These are phyloP conservation scores for Phaeosphaeria sp. DNA, from an alignment of 2,329 filamentous ascomycete genomes.

Conservation along the genomic window DNA sequence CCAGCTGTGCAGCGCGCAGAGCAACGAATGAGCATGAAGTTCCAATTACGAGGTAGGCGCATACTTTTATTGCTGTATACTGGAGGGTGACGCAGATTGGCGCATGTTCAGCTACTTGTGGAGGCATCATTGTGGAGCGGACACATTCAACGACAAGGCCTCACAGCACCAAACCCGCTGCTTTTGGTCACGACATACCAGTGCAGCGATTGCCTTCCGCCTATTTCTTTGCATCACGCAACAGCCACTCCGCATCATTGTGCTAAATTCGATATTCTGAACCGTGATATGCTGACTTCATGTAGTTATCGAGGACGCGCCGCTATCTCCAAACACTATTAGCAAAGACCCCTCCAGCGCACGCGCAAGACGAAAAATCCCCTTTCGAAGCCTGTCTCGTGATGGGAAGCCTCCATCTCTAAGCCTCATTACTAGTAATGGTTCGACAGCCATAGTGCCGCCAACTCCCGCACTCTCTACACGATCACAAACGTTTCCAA, in stretches of 20 bases:
- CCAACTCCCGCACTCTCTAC: conserved; percentile 26
- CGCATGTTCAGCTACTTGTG: not conserved
- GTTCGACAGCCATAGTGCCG: conserved; percentile 45
- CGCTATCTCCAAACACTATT: conserved; percentile 16
- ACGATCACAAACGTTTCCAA: conserved; percentile 14
- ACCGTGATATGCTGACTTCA: conserved; percentile 8
- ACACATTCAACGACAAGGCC: not conserved
- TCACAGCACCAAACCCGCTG: not conserved
- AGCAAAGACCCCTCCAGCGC: conserved; percentile 26
- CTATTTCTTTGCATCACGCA: not conserved
- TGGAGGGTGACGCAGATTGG: not conserved
- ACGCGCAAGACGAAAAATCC: conserved; percentile 33
- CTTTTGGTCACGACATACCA: not conserved
- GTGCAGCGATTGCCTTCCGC: not conserved
- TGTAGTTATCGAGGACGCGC: conserved; percentile 19
- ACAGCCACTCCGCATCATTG: not conserved
- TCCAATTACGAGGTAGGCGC: conserved; percentile 45
- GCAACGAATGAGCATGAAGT: conserved; percentile 37
- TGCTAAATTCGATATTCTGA: not conserved
- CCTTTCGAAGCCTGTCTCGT: conserved; percentile 43
- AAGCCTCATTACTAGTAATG: conserved; percentile 45
- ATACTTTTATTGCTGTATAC: not conserved
- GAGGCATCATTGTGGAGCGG: not conserved
- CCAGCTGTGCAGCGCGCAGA: conserved; percentile 28
- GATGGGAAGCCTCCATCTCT: conserved; percentile 45